Evolutionary conservation across 768 basidiomycete genomes (phyloP).

Genomic region (Lentinula raphanica): DNA sequence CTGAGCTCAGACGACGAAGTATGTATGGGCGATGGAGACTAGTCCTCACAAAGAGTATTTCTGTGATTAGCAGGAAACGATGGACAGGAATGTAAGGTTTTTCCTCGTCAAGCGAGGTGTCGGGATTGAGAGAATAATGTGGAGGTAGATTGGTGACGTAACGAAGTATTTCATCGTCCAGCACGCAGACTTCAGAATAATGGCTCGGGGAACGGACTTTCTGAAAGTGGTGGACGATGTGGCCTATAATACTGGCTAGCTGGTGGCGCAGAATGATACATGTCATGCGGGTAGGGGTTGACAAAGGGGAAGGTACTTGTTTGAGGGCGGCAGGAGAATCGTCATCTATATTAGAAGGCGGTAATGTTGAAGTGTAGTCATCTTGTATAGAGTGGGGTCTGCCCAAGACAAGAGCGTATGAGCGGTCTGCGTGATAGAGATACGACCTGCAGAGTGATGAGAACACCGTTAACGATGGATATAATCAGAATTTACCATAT

Average conservation of each 20-base stretch:
- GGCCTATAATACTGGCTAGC: slow-evolving; percentile 79
- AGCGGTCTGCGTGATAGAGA: slow-evolving; percentile 90
- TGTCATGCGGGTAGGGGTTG: slow-evolving; percentile 76
- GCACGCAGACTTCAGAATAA: slow-evolving; percentile 73
- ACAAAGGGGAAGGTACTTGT: slow-evolving; percentile 51
- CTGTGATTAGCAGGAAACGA: slow-evolving; percentile 84
- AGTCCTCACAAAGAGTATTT: slow-evolving; percentile 82
- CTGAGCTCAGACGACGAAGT: slow-evolving; percentile 69
- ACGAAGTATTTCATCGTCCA: slow-evolving; percentile 80
- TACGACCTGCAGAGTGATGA: slow-evolving; percentile 56
- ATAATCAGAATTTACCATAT: slow-evolving; percentile 57
- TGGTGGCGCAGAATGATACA: slow-evolving; percentile 84
- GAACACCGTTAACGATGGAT: background rate
- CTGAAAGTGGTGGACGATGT: slow-evolving; percentile 91
- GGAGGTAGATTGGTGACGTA: slow-evolving; percentile 76
- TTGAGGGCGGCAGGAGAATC: slow-evolving; percentile 40
- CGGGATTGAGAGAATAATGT: slow-evolving; percentile 70
- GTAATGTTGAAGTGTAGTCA: slow-evolving; percentile 77
- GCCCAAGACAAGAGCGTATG: slow-evolving; percentile 87
- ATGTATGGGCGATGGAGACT: slow-evolving; percentile 87
- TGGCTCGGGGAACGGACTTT: slow-evolving; percentile 72
- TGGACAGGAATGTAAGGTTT: slow-evolving; percentile 70
- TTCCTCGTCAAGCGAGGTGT: slow-evolving; percentile 68
- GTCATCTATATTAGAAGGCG: slow-evolving; percentile 70
- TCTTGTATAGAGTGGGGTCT: slow-evolving; percentile 88